Base-by-base conservation (phyloP, 2,329 filamentous ascomycete species). In the Diaporthe ilicicola region DNA sequence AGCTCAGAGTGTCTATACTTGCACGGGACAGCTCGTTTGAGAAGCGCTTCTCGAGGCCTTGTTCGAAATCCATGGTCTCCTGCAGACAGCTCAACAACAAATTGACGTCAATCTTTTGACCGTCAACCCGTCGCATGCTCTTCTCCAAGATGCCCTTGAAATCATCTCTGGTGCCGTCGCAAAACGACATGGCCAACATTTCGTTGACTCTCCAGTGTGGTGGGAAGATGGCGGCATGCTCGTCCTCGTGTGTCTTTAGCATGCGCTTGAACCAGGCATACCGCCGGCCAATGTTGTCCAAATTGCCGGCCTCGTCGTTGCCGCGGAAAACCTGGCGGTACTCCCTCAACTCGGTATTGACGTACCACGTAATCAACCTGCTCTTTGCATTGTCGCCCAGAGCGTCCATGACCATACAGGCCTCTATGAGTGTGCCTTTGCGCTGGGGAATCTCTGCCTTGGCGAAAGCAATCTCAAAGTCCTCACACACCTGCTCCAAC, bases 201-300 rank as follows among this genome's bases (percentile, higher is more conserved):
- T 99, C 96, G 78, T 94, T 93, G 51, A 97, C 95, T 71, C 91
- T 91, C 96, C 96, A 99, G 74, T 92, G 87, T 0, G 90, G 79
- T 9, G 96, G 96, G 79, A 99, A 99, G 67, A 99, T 93, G 56
- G 86, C 86, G 10, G 93, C 91, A 82, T 98, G 95, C 78, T 98
- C 95, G 55, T 97, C 93, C 77, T 99, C 96, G 80, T 98, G 97
- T 1, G 93, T 94, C 85, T 97, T 97, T 81, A 98, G 87, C 89
- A 95, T 97, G 73, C 97, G 90, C 80, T 93, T 94, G 82, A 98
- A 97, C 96, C 96, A 99, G 7, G 95, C 93, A 80, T 98, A 99
- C 74, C 96, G 87, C 73, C 96, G 89, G 6, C 95, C 94, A 72
- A 99, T 99, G 77, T 99, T 99, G 85, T 99, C 96, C 78, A 99